A percentile compares a stretch with the other conserved stretches of the same genome.
These are phyloP conservation scores for Syzygium oleosum DNA, from an alignment of 345 rosid species.

Conservation along the genomic window DNA sequence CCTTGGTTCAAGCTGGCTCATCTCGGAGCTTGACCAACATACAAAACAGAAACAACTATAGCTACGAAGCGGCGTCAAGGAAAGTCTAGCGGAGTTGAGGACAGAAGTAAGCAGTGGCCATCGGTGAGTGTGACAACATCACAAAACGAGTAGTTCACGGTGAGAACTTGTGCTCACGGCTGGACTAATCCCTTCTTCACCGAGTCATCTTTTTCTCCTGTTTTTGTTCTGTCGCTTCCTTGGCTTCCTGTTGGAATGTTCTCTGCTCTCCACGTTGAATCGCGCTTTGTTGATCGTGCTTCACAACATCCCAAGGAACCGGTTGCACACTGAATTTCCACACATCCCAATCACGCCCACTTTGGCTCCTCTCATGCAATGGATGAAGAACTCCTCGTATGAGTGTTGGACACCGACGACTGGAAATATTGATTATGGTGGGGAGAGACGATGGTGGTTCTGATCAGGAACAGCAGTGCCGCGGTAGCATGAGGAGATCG, in stretches of 20 bases:
- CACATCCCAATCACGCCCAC: not conserved
- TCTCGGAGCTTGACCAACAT: too few species aligned
- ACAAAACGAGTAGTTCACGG: not conserved
- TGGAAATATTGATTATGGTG: not conserved
- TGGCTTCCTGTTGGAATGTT: not conserved
- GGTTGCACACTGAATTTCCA: not conserved
- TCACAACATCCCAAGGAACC: not conserved
- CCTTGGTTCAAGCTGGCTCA: too few species aligned
- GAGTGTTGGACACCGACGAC: not conserved
- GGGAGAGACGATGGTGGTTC: not conserved
- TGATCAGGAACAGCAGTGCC: too few species aligned
- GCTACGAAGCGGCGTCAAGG: too few species aligned
- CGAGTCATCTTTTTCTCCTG: not conserved
- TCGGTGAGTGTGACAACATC: not conserved
- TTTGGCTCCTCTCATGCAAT: not conserved
- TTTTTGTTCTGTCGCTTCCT: not conserved
- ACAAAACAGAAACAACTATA: too few species aligned
- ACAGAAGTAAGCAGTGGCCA: not conserved
- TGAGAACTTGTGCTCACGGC: not conserved
- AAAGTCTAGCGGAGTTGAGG: too few species aligned
- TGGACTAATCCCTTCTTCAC: not conserved
- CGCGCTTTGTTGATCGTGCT: not conserved
- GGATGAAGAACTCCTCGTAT: not conserved
- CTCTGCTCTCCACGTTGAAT: not conserved
- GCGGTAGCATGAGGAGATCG: too few species aligned